Conservation (phyloP, 2,329 filamentous ascomycete species). For the Diaporthe citri region DNA sequence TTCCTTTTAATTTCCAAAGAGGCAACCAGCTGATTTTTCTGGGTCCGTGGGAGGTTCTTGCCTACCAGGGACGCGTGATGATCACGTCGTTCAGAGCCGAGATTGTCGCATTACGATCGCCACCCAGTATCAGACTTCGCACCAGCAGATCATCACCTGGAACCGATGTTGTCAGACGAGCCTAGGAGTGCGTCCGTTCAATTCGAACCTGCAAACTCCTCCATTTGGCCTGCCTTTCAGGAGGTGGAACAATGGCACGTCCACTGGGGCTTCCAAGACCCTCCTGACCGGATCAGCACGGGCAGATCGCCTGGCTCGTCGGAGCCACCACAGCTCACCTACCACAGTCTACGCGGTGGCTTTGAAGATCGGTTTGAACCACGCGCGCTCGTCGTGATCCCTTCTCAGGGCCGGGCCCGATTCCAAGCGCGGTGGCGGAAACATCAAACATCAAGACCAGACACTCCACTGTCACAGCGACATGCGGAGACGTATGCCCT, state of each 20-base stretch:
- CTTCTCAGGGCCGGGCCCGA: too few species aligned
- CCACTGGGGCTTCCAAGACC: too few species aligned
- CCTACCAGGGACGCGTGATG: background rate
- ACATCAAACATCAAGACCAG: too few species aligned
- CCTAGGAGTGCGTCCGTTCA: background rate
- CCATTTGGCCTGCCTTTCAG: background rate
- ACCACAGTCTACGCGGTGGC: too few species aligned
- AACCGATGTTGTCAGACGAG: background rate
- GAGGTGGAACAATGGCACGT: too few species aligned
- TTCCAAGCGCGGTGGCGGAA: too few species aligned
- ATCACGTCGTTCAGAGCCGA: constrained; percentile 1
- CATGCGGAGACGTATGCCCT: too few species aligned
- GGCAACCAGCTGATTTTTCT: background rate
- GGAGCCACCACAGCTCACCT: too few species aligned
- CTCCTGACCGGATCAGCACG: background rate
- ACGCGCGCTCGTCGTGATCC: too few species aligned
- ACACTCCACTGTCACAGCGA: too few species aligned
- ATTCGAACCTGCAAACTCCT: background rate
- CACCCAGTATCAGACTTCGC: background rate
- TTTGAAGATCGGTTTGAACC: too few species aligned
- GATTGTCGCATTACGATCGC: constrained; percentile 15
- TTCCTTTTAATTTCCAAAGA: background rate
- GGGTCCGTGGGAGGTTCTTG: background rate
- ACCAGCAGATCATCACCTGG: background rate
- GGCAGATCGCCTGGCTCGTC: too few species aligned